Evolutionary conservation across 257 asterid species (phyloP), one percentile per base, ranked within the genome.

Genomic region (Nicotiana sylvestris): DNA sequence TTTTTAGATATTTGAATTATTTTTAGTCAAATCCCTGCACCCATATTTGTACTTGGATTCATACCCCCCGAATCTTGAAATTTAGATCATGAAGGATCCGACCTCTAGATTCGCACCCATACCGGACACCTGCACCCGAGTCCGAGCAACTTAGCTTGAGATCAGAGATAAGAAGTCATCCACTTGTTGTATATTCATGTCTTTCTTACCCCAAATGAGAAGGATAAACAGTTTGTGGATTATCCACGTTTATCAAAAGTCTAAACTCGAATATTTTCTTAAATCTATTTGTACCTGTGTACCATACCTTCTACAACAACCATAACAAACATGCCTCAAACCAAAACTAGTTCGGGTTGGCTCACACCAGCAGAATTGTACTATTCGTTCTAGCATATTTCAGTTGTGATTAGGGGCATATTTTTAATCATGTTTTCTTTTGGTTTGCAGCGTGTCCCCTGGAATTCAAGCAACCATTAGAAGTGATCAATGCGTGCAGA

Each of bases 381-480:
- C n/a, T 35, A 18, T 12, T 21, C 60, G 6, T 43, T 70, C 60
- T 43, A 70, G 58, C 35, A 70, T 43, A 70, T 43, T 21, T 70
- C 35, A 70, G 37, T 30, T 70, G 35, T n/a, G 58, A 7, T 21
- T 70, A 46, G 25, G 78, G 21, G 78, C 78, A 70, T 70, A 43
- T 21, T 51, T 39, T 43, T 70, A 70, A 43, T 57, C 78, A 43
- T 21, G 78, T 70, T 70, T 11, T 70, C 60, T 21, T 70, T 33
- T 77, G 66, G 65, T 57, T 37, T 91, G 88, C 92, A 96, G 99
- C 86, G 57, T 96, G 99, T 85, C 99, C 99, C 32, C 88, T 96
- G 90, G 94, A 93, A 57, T 90, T 96, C 81, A 87, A 89, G 78
- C 92, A 86, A 39, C 99, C 98, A 55, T 81, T 86, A 33, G 98